phyloP scores from a whole-genome alignment of 768 basidiomycete species.

The Rhizopogon roseolus region DNA sequence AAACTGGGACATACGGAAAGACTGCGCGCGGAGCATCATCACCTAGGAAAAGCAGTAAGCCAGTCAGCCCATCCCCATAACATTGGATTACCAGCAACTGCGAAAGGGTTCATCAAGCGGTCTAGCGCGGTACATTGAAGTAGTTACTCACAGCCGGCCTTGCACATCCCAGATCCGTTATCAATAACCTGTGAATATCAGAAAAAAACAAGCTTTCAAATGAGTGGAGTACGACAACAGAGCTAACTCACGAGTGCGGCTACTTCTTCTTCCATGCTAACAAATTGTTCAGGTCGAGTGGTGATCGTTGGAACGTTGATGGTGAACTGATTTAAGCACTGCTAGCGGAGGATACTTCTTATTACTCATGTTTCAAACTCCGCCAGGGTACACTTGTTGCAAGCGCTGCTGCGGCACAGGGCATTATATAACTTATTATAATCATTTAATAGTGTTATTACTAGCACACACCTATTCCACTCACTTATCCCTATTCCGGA shows the following conservation, averaged over 20 bases:
- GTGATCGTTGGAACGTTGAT: too few relatives aligned
- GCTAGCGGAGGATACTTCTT: too few relatives aligned
- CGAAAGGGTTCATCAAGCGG: constrained; percentile 17
- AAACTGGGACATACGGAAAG: constrained; percentile 71
- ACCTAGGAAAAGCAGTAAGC: constrained; percentile 39
- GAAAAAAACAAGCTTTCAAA: not conserved
- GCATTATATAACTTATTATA: too few relatives aligned
- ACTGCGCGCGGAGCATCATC: constrained; percentile 91
- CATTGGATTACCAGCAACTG: constrained; percentile 56
- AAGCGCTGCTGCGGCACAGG: too few relatives aligned
- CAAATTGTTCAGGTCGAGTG: constrained; percentile 6
- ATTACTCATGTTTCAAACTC: too few relatives aligned
- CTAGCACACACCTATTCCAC: too few relatives aligned
- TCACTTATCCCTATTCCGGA: too few relatives aligned
- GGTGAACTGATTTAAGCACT: too few relatives aligned
- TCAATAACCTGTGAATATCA: constrained; percentile 62
- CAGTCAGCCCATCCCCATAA: not conserved
- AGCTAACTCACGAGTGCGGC: constrained; percentile 43
- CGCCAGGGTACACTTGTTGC: too few relatives aligned
- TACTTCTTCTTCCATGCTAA: constrained; percentile 61
- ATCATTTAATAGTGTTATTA: too few relatives aligned
- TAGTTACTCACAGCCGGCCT: constrained; percentile 86
- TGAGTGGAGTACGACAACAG: not conserved
- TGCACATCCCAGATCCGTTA: constrained; percentile 99
- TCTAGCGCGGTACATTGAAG: constrained; percentile 1